Percentiles rank a stretch among this genome's conserved stretches.
These are phyloP conservation scores for Camptophora hylomeconis DNA, from an alignment of 2,329 filamentous ascomycete genomes.

Conservation along the genomic window DNA sequence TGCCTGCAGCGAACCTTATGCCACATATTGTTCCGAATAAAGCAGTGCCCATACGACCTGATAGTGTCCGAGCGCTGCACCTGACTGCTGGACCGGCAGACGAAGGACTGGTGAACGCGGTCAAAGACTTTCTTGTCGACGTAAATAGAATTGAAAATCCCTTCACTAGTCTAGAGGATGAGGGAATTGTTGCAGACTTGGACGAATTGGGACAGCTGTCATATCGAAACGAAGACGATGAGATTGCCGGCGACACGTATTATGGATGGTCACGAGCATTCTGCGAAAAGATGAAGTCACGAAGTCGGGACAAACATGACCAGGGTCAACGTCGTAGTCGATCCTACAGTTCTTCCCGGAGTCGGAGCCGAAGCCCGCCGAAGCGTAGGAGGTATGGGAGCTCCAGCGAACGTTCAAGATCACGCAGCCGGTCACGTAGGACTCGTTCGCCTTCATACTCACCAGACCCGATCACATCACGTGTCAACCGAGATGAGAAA, in stretches of 20 bases:
- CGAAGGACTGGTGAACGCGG: slow-evolving; percentile 49
- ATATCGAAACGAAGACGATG: slow-evolving; percentile 51
- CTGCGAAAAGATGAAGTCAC: slow-evolving; percentile 63
- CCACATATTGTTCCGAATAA: slow-evolving; percentile 67
- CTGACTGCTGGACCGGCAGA: slow-evolving; percentile 57
- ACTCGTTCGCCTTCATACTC: slow-evolving; percentile 3
- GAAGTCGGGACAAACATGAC: slow-evolving; percentile 16
- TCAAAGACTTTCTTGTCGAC: slow-evolving; percentile 58
- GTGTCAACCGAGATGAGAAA: slow-evolving; percentile 13
- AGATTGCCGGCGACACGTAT: slow-evolving; percentile 59
- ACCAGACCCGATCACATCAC: slow-evolving; percentile 10
- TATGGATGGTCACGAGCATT: slow-evolving; percentile 79
- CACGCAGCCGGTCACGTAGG: slow-evolving; percentile 18
- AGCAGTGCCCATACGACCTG: slow-evolving; percentile 57
- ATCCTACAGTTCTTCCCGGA: slow-evolving; percentile 26
- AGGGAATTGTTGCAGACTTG: slow-evolving; percentile 46
- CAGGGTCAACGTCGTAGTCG: slow-evolving; percentile 6
- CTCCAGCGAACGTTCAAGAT: slow-evolving; percentile 23
- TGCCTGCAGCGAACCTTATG: slow-evolving; percentile 70
- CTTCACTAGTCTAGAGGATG: slow-evolving; percentile 36
- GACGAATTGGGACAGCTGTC: slow-evolving; percentile 62
- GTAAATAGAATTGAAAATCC: slow-evolving; percentile 46
- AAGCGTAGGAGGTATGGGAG: slow-evolving; percentile 26
- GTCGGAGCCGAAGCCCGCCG: slow-evolving; percentile 35
- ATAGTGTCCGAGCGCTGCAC: slow-evolving; percentile 57